phyloP scores from a whole-genome alignment of 2,329 filamentous ascomycete species.

The Xylaria sp. region DNA sequence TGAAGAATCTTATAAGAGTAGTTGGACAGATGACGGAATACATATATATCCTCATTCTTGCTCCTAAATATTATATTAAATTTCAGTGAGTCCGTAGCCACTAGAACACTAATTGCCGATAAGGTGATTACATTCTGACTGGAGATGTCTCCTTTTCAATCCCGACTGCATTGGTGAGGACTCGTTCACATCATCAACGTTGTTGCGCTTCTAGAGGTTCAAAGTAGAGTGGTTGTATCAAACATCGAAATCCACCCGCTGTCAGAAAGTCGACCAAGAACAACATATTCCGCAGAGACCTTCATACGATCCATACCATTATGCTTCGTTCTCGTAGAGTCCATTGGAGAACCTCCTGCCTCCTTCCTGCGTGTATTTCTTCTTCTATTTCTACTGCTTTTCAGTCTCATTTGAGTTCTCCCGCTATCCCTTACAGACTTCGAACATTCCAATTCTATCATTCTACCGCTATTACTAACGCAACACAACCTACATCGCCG shows the following conservation, averaged over 20 bases:
- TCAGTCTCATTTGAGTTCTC: constrained; percentile 9
- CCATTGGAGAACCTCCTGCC: constrained; percentile 13
- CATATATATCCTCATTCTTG: not conserved
- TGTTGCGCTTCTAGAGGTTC: not conserved
- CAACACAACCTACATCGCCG: constrained; percentile 9
- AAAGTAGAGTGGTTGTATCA: no score
- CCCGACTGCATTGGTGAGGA: not conserved
- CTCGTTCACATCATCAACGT: not conserved
- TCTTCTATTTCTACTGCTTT: constrained; percentile 14
- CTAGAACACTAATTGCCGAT: no score
- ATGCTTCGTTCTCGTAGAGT: constrained; percentile 23
- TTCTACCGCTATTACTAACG: constrained; percentile 11
- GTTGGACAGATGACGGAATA: not conserved
- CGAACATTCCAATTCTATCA: constrained; percentile 22
- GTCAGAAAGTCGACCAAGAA: no score
- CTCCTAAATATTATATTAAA: not conserved
- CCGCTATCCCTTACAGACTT: constrained; percentile 16
- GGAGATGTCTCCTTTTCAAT: not conserved
- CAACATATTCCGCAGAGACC: not conserved
- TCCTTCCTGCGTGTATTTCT: constrained; percentile 17
- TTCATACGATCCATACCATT: constrained; percentile 19
- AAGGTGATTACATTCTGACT: no score
- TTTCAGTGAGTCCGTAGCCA: not conserved
- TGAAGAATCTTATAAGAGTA: not conserved
- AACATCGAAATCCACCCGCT: no score